Evolutionary conservation across 768 basidiomycete species (phyloP), one percentile per base, ranked within the genome.

Genomic region (Leccinum arenicola): DNA sequence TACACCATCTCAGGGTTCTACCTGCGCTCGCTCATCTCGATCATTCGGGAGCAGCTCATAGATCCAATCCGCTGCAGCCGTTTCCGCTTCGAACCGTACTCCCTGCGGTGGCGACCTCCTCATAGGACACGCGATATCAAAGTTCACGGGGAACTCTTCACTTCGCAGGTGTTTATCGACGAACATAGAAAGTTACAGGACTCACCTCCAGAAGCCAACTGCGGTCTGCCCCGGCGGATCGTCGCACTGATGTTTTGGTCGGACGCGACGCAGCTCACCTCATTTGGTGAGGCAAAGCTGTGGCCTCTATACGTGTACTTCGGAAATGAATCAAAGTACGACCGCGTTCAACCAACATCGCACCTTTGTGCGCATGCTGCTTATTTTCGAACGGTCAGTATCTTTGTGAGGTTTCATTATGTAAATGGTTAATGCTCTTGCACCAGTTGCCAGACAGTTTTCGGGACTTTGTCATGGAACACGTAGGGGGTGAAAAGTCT

Each of bases 241-340:
- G 31, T 33, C 31, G 31, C 31, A 4, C 11, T 33, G 11, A 33
- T 33, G 31, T 33, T 33, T 33, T 33, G 31, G 31, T 33, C 31
- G 1, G 47, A 48, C 1, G n/a, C 23, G 23, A 48, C 47, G 23
- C 47, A 48, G 0, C 47, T 48, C 0, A 48, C 23, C 7, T 17
- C 19, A 1, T 73, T 1, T 29, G 27, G 27, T 8, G 27, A 29
- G 27, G 27, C 27, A 2, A 29, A 29, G 27, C 8, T 29, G 2
- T 73, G 69, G 72, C 70, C 71, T 1, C 25, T 68, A 1, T 73
- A 72, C 36, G 12, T 67, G 19, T 63, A 35, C 31, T 66, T 69
- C 49, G 66, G 66, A 2, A 68, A 70, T 47, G 51, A 68, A 25
- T 68, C 64, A 2, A 73, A 73, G 48, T 72, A 71, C 55, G 45